Percentiles rank a stretch among this genome's conserved stretches.
These are phyloP conservation scores for Cytidiella melzeri DNA, from an alignment of 768 basidiomycete species.

Conservation along the genomic window DNA sequence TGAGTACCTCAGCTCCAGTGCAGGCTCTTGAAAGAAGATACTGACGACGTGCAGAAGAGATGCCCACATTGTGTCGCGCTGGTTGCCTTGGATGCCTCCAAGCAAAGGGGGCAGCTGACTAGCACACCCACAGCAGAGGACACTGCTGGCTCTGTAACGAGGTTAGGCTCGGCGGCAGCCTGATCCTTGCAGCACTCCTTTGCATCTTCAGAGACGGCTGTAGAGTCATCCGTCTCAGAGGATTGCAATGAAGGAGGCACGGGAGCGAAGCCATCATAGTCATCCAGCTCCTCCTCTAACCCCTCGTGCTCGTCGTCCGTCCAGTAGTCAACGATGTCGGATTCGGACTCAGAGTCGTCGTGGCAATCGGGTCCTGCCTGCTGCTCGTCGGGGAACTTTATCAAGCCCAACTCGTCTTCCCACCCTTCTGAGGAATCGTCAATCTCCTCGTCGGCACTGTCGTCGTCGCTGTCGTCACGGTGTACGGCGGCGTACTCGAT, in stretches of 20 bases:
- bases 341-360: constrained; percentile 1
- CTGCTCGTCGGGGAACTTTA: constrained; percentile 20
- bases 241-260: background rate
- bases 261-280: constrained; percentile 15
- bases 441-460: constrained; percentile 16
- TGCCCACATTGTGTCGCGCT: constrained; percentile 28
- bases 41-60: constrained; percentile 30
- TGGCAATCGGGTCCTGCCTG: constrained; percentile 1
- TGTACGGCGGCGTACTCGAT: constrained; percentile 25
- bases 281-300: constrained; percentile 19
- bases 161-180: background rate
- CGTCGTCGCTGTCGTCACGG: constrained; percentile 19
- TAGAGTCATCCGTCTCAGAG: background rate
- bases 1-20: too few species aligned
- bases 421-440: constrained; percentile 25
- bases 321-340: constrained; percentile 15
- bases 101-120: constrained; percentile 26
- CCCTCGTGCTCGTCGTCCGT: constrained; percentile 10
- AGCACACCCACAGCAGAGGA: constrained; percentile 9
- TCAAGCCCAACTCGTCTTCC: constrained; percentile 26
- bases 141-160: background rate
- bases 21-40: too few species aligned
- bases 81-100: constrained; percentile 19
- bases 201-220: background rate
- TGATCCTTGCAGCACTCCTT: background rate